Evolutionary conservation across 1,284 basidiomycete genomes (phyloP).

Genomic region (Malassezia restricta): DNA sequence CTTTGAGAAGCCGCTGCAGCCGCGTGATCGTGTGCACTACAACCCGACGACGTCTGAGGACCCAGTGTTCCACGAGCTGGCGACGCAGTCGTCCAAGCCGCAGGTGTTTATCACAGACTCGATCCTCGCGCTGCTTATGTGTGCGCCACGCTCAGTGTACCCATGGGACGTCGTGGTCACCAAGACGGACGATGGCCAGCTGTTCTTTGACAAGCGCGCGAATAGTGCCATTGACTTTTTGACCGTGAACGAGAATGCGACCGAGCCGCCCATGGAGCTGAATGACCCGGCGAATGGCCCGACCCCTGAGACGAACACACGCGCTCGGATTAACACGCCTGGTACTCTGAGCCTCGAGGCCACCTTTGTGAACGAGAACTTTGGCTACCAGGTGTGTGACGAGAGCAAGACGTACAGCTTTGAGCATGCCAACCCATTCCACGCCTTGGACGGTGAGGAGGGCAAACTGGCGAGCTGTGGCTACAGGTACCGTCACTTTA

Average conservation of each 20-base stretch:
- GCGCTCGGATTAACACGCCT: constrained; percentile 71
- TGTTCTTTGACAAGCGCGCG: constrained; percentile 89
- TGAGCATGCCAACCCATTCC: constrained; percentile 60
- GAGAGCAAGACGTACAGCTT: constrained; percentile 53
- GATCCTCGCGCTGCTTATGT: constrained; percentile 93
- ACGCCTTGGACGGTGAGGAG: constrained; percentile 65
- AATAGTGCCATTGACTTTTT: constrained; percentile 92
- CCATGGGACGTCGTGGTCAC: constrained; percentile 98
- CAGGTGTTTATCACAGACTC: constrained; percentile 90
- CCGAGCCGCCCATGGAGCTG: constrained; percentile 82
- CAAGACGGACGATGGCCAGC: constrained; percentile 69
- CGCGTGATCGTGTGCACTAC: constrained; percentile 89
- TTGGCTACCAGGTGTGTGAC: constrained; percentile 85
- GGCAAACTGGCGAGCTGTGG: constrained; percentile 79
- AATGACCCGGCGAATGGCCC: constrained; percentile 54
- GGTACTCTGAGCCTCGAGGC: constrained; percentile 90
- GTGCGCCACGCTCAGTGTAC: constrained; percentile 83
- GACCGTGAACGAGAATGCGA: constrained; percentile 96
- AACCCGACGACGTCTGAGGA: constrained; percentile 96
- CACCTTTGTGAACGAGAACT: constrained; percentile 98
- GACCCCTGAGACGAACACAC: constrained; percentile 26
- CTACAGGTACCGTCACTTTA: constrained; percentile 91
- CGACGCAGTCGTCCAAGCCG: constrained; percentile 51
- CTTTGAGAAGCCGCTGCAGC: constrained; percentile 75
- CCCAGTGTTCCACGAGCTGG: constrained; percentile 50